A percentile compares a stretch with the other conserved stretches of the same genome.
These are phyloP conservation scores for Alternaria triticimaculans DNA, from an alignment of 2,329 filamentous ascomycete species.

Conservation along the genomic window DNA sequence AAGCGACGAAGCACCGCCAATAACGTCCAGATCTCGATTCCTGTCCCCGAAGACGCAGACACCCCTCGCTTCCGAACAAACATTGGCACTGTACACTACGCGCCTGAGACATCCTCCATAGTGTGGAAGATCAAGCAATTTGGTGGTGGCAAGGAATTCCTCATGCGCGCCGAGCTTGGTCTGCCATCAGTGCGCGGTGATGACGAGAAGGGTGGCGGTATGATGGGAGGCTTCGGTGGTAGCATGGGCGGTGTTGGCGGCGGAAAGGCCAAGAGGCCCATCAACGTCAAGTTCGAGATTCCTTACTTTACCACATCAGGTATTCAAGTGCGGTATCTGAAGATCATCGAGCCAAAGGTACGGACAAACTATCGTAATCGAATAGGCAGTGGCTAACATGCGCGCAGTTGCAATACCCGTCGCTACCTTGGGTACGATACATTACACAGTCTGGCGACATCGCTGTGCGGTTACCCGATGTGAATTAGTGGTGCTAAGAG, in stretches of 20 bases:
- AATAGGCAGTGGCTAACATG: conserved; percentile 8
- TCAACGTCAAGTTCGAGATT: conserved; percentile 99
- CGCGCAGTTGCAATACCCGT: conserved; percentile 90
- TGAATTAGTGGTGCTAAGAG: conserved; percentile 60
- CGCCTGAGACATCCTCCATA: conserved; percentile 95
- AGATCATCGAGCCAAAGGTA: conserved; percentile 99
- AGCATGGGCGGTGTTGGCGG: conserved; percentile 88
- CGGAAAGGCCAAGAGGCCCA: conserved; percentile 91
- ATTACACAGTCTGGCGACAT: conserved; percentile 99
- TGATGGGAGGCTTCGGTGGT: conserved; percentile 96
- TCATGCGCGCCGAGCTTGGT: conserved; percentile 97
- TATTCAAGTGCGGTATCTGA: conserved; percentile 97
- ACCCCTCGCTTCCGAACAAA: conserved; percentile 96
- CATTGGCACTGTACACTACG: conserved; percentile 96
- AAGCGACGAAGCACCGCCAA: conserved; percentile 97
- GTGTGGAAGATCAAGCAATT: conserved; percentile 99
- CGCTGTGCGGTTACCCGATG: conserved; percentile 91
- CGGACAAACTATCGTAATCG: conserved; percentile 29
- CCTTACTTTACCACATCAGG: conserved; percentile 99
- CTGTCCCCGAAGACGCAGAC: conserved; percentile 96
- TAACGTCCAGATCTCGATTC: conserved; percentile 97
- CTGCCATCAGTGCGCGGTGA: conserved; percentile 93
- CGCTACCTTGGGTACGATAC: conserved; percentile 95
- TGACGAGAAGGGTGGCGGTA: conserved; percentile 92
- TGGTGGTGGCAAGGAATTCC: conserved; percentile 95